Base-by-base conservation (phyloP, 2,329 filamentous ascomycete genomes). In the Fusarium longipes region DNA sequence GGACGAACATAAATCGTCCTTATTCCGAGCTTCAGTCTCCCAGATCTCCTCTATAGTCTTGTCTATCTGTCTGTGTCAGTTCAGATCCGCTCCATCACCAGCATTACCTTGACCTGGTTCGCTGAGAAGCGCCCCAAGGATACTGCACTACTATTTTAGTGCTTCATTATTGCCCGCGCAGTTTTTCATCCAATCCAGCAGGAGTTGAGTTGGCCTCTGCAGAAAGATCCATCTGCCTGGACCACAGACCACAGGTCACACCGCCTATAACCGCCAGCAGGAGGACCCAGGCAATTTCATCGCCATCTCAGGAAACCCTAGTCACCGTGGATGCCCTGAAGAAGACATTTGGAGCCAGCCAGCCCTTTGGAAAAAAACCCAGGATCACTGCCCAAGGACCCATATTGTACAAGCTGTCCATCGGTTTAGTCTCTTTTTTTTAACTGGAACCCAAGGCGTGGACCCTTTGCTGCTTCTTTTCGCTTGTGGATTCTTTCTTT, bases 301-400 rank as follows among this genome's bases (percentile, higher is more conserved):
- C 70, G 51, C 52, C 68, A 72, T 72, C 62, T 71, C 61, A 68
- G 70, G 70, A 73, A 72, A 71, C 70, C 72, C 72, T 68, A 73
- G 70, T 71, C 70, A 61, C 64, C 70, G 59, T 69, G 70, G 71
- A 72, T 71, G 71, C 70, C 70, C 67, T 62, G 58, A 60, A 68
- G 48, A 60, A 66, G 64, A 66, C 55, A 64, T 64, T 74, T 70
- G 63, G 65, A 73, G 67, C 66, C 71, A 67, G 68, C 59, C 52
- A 54, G 56, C 56, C 57, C 66, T 70, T 74, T 70, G 68, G 65
- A 70, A 68, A 58, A 72, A 58, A 72, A 67, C 57, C 70, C 64
- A 74, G 73, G 73, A 74, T 74, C 71, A 73, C 68, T 71, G 70
- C 70, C 71, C 71, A 63, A 72, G 70, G 73, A 68, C 70, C 73